phyloP scores from a whole-genome alignment of 768 basidiomycete genomes.

The Strobilomyces echinocephalus region DNA sequence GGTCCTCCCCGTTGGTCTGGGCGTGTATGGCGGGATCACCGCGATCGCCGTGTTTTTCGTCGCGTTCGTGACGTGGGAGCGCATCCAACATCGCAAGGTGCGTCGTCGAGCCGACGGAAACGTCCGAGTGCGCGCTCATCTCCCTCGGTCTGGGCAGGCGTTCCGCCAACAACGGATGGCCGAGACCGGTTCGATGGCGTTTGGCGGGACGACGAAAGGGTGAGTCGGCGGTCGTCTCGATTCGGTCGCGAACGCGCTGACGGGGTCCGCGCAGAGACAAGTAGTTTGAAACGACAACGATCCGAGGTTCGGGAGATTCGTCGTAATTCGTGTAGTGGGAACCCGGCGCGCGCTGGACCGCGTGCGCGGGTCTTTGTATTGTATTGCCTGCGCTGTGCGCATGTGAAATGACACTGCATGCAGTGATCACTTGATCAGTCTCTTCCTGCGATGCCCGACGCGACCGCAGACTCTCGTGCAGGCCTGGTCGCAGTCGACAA shows the following conservation, averaged over 20 bases:
- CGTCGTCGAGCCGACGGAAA: slow-evolving; percentile 11
- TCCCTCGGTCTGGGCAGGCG: slow-evolving; percentile 37
- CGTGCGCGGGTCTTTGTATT: neutral
- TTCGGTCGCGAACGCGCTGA: neutral
- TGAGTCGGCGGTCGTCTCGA: slow-evolving; percentile 9
- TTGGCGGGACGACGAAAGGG: slow-evolving; percentile 44
- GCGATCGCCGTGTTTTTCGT: slow-evolving; percentile 79
- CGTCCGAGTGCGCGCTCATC: neutral
- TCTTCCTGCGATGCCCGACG: slow-evolving; percentile 8
- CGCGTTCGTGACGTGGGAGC: slow-evolving; percentile 80
- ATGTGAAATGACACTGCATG: neutral
- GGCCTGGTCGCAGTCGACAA: slow-evolving; percentile 33
- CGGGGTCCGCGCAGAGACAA: neutral
- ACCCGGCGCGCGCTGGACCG: slow-evolving; percentile 3
- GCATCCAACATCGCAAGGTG: slow-evolving; percentile 82
- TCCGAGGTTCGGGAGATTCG: neutral
- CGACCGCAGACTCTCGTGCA: slow-evolving; percentile 8
- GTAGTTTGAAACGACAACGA: neutral
- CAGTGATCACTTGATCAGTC: neutral
- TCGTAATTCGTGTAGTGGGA: neutral
- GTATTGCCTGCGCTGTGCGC: neutral
- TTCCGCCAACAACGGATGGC: slow-evolving; percentile 73
- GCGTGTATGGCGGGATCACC: slow-evolving; percentile 81
- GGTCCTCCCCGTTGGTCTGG: slow-evolving; percentile 79
- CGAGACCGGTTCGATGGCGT: slow-evolving; percentile 57